These are phyloP conservation scores for Talaromyces atroroseus DNA, from an alignment of 2,329 filamentous ascomycete species.

Conservation along the genomic window DNA sequence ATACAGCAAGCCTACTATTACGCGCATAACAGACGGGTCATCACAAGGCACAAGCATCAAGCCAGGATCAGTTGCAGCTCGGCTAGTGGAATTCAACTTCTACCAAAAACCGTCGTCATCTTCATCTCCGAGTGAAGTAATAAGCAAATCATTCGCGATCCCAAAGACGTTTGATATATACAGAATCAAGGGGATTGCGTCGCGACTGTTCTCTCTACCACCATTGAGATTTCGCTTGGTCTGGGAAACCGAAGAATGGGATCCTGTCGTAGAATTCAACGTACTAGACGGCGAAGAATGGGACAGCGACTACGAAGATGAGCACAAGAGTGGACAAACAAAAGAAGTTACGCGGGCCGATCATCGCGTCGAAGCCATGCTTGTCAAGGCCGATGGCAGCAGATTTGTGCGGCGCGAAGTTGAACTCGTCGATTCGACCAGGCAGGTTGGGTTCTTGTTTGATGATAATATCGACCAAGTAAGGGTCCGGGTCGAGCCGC, in stretches of 20 bases:
- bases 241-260: constrained; percentile 90
- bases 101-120: constrained; percentile 44
- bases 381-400: constrained; percentile 34
- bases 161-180: constrained; percentile 78
- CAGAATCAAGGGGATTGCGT: constrained; percentile 70
- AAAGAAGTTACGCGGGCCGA: background rate
- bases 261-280: constrained; percentile 64
- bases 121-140: constrained; percentile 5
- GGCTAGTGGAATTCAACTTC: constrained; percentile 61
- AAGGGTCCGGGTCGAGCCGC: constrained; percentile 61
- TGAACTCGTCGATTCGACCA: constrained; percentile 71
- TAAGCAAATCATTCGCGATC: constrained; percentile 47
- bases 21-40: constrained; percentile 43
- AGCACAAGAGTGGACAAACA: constrained; percentile 41
- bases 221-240: constrained; percentile 63
- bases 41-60: constrained; percentile 45
- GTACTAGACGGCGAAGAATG: constrained; percentile 50
- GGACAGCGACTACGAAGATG: constrained; percentile 21
- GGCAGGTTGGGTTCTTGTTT: constrained; percentile 76
- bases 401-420: constrained; percentile 73
- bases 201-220: constrained; percentile 59
- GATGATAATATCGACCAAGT: constrained; percentile 60
- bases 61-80: constrained; percentile 74
- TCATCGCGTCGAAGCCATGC: constrained; percentile 6
- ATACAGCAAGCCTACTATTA: constrained; percentile 66